phyloP scores from a whole-genome alignment of 257 asterid species.

The Coffea eugenioides region DNA sequence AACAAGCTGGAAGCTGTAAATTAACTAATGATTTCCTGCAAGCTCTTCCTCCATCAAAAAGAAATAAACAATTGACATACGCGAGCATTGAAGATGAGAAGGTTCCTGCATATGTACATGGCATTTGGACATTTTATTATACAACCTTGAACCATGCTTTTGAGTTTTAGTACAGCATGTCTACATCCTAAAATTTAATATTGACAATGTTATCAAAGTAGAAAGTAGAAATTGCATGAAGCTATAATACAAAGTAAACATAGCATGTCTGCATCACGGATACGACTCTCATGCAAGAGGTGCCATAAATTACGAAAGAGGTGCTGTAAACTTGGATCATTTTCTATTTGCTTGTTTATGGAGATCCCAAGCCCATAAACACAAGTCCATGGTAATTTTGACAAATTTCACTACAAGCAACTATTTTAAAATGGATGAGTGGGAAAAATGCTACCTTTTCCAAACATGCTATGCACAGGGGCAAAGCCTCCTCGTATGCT shows the following conservation, averaged over 20 bases:
- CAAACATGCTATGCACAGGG: conserved; percentile 58
- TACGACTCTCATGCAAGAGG: background rate
- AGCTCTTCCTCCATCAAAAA: background rate
- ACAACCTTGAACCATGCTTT: background rate
- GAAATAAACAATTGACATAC: background rate
- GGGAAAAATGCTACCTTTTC: background rate
- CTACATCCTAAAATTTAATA: background rate
- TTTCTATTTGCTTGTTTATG: background rate
- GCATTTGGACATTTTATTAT: background rate
- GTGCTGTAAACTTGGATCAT: background rate
- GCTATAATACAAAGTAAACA: background rate
- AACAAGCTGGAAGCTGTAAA: background rate
- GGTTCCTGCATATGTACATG: background rate
- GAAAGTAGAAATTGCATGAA: background rate
- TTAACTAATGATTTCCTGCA: background rate
- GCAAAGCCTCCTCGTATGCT: conserved; percentile 75
- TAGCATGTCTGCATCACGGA: background rate
- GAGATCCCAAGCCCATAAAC: background rate
- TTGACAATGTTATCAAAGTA: background rate
- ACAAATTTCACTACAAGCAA: background rate
- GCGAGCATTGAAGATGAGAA: background rate
- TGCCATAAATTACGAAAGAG: too few relatives aligned
- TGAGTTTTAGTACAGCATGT: background rate
- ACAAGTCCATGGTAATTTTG: background rate
- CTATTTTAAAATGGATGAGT: background rate